A percentile compares a stretch with the other conserved stretches of the same genome.
Conservation (phyloP, 176 grass and related monocot genomes). For the Oryza punctata region DNA sequence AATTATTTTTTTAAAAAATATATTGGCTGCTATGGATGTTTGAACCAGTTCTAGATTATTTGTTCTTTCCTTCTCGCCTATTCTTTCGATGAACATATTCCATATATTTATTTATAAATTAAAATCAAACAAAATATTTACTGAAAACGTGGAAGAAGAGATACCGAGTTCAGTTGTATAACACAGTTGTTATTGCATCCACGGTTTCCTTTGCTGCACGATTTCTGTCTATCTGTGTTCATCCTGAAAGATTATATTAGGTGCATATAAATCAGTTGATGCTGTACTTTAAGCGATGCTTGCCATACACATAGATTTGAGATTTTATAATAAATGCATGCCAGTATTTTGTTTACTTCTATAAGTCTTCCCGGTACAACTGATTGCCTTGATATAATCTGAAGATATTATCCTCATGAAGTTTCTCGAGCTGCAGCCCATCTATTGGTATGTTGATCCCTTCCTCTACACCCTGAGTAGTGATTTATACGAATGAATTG, state of each 20-base stretch:
- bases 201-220: too few relatives aligned
- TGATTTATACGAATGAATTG: too few relatives aligned
- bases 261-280: slow-evolving; percentile 30
- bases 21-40: too few relatives aligned
- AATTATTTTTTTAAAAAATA: slow-evolving; percentile 2
- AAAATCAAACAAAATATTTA: background rate
- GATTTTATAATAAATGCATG: slow-evolving; percentile 14
- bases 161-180: background rate
- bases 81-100: background rate
- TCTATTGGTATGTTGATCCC: slow-evolving; percentile 64
- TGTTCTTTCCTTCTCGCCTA: slow-evolving; percentile 22
- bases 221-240: background rate
- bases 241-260: too few relatives aligned
- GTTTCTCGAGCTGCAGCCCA: slow-evolving; percentile 74
- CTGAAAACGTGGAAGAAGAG: background rate
- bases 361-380: slow-evolving; percentile 11
- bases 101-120: background rate
- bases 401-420: slow-evolving; percentile 95
- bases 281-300: background rate
- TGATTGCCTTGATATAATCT: slow-evolving; percentile 60
- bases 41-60: slow-evolving; percentile 10
- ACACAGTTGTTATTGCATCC: slow-evolving; percentile 5
- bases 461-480: too few relatives aligned
- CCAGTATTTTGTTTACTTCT: background rate
- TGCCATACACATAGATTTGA: background rate